Evolutionary conservation across 805 yeast genomes (phyloP).

Genomic region (Zygotorulaspora florentina): DNA sequence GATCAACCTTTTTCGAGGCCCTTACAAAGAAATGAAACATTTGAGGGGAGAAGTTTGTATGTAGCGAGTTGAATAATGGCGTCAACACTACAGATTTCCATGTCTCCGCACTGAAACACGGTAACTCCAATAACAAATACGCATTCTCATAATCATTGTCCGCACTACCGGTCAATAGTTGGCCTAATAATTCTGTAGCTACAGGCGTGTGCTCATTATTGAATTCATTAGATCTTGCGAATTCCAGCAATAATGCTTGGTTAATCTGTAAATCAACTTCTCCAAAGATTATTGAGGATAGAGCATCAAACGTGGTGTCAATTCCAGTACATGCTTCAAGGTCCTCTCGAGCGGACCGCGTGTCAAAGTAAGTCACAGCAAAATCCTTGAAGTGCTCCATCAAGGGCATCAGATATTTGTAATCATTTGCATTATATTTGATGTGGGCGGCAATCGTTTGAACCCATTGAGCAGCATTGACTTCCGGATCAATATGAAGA

Average conservation of each 20-base stretch:
- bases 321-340: not conserved
- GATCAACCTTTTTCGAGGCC: conserved; percentile 18
- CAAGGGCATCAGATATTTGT: conserved; percentile 34
- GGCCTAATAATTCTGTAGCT: conserved; percentile 27
- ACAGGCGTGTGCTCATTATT: conserved; percentile 6
- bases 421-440: conserved; percentile 24
- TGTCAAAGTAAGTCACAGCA: conserved; percentile 37
- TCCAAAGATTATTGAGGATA: conserved; percentile 26
- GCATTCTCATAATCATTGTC: conserved; percentile 23
- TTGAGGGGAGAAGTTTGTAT: conserved; percentile 18
- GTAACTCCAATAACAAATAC: conserved; percentile 18
- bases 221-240: conserved; percentile 22
- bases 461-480: conserved; percentile 27
- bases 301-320: conserved; percentile 22
- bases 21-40: conserved; percentile 32
- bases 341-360: conserved; percentile 7
- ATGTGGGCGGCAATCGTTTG: conserved; percentile 40
- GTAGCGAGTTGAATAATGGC: conserved; percentile 14
- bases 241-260: conserved; percentile 28
- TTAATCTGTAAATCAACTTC: conserved; percentile 8
- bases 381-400: conserved; percentile 37
- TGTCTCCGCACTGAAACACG: conserved; percentile 25
- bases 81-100: conserved; percentile 26
- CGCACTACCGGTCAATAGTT: conserved; percentile 21
- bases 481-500: conserved; percentile 36